Base-by-base conservation (phyloP, 805 yeast genomes). In the Cyberlindnera amylophila region DNA sequence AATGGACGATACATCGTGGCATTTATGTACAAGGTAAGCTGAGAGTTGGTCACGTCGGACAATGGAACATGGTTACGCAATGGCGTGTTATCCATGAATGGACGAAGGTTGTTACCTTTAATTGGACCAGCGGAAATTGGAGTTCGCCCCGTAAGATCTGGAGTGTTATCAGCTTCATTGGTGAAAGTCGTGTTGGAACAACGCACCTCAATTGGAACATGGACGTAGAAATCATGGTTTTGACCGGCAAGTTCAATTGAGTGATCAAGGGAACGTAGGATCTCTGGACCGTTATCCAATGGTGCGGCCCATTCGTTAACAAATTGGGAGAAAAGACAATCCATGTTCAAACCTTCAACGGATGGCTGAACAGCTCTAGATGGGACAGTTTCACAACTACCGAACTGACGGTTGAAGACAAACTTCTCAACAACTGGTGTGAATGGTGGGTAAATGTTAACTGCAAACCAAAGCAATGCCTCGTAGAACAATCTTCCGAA, bases 231-330 rank as follows among this genome's bases (percentile, higher is more conserved):
- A 29, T 81, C 81, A 46, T 79, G 78, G 12, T 64, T 62, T 11
- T 60, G 54, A 26, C 81, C 78, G 26, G 93, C 96, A 17, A 66
- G 68, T 24, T 71, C 61, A 39, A 86, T 82, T 2, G 79, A 77
- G 26, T 73, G 73, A 45, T 79, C 75, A 46, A 91, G 69, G n/a
- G 81, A 70, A 39, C 70, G 65, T 49, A 90, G 71, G 15, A 84
- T 81, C 39, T 79, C 83, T 7, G 82, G 82, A 5, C 97, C 97
- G 49, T 79, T 75, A 18, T 66, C 73, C 57, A 91, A 67, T 16
- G 98, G 98, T 37, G 95, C 78, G n/a, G 93, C 89, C 98, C 98
- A 91, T 66, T 91, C 99, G 59, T 90, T 81, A 38, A 91, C 98
- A 65, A 81, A 90, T 64, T 91, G 99, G 34, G 89, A 81, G 63